phyloP scores from a whole-genome alignment of 2,329 filamentous ascomycete species.

The Tolypocladium endophyticum region DNA sequence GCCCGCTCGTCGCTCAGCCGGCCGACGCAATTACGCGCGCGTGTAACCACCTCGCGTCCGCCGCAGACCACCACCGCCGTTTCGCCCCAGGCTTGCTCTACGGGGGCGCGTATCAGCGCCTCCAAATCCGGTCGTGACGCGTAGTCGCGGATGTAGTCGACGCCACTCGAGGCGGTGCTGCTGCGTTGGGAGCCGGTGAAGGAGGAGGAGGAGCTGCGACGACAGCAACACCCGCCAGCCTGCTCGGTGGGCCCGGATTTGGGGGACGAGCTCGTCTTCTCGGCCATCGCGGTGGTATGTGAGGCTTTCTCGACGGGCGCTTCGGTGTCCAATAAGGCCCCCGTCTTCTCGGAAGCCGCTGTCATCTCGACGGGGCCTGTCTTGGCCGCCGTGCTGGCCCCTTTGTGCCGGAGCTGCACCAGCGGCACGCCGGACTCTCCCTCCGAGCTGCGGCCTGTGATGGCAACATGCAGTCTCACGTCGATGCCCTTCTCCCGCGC shows the following conservation, averaged over 20 bases:
- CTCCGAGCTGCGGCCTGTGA: slow-evolving; percentile 27
- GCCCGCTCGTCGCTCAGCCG: slow-evolving; percentile 48
- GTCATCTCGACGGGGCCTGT: no score
- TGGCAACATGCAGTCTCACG: slow-evolving; percentile 41
- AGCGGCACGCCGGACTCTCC: slow-evolving; percentile 2
- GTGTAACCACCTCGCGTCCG: slow-evolving; percentile 41
- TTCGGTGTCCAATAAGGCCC: background rate
- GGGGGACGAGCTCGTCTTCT: background rate
- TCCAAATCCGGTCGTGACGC: slow-evolving; percentile 38
- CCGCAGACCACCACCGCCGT: slow-evolving; percentile 52
- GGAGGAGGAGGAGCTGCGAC: background rate
- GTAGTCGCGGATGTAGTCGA: slow-evolving; percentile 31
- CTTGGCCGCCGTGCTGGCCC: background rate
- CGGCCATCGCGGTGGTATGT: background rate
- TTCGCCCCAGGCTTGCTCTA: slow-evolving; percentile 49
- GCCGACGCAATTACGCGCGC: slow-evolving; percentile 44
- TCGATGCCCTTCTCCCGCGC: slow-evolving; percentile 33
- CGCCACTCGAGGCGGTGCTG: background rate
- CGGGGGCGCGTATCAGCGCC: slow-evolving; percentile 38
- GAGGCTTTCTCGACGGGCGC: background rate
- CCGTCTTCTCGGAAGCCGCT: background rate
- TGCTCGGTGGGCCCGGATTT: background rate
- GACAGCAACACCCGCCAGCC: background rate
- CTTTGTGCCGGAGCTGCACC: background rate
- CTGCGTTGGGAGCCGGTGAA: background rate